Evolutionary conservation across 2,329 filamentous ascomycete genomes (phyloP).

Genomic region (Basipetospora chlamydospora): DNA sequence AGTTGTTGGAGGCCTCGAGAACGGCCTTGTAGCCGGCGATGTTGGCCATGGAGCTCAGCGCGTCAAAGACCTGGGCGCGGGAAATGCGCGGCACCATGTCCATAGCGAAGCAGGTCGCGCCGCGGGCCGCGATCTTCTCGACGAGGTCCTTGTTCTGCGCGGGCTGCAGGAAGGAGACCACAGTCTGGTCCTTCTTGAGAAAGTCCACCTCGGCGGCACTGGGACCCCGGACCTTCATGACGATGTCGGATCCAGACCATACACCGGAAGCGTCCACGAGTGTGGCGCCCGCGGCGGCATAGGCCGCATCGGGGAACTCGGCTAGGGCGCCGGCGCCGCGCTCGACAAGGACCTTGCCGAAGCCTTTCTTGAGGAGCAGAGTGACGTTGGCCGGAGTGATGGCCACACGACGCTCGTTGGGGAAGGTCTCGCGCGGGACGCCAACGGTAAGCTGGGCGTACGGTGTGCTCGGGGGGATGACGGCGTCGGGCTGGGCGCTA

Average conservation of each 20-base stretch:
- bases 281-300: constrained; percentile 63
- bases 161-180: constrained; percentile 76
- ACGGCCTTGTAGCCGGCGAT: constrained; percentile 91
- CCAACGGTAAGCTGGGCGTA: constrained; percentile 64
- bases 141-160: constrained; percentile 65
- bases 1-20: constrained; percentile 76
- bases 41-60: constrained; percentile 84
- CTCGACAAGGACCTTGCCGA: constrained; percentile 62
- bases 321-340: constrained; percentile 65
- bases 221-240: constrained; percentile 73
- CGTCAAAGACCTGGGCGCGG: constrained; percentile 76
- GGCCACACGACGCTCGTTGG: constrained; percentile 68
- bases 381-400: constrained; percentile 74
- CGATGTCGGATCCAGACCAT: constrained; percentile 62
- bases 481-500: constrained; percentile 3
- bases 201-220: constrained; percentile 53
- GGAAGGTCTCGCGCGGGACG: constrained; percentile 64
- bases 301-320: constrained; percentile 64
- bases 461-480: constrained; percentile 35
- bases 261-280: constrained; percentile 54
- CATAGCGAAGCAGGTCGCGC: constrained; percentile 75
- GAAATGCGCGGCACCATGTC: constrained; percentile 87
- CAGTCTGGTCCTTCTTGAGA: constrained; percentile 53
- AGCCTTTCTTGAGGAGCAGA: constrained; percentile 74
- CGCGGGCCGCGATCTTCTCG: constrained; percentile 53